Evolutionary conservation across 1,139 yeast species (phyloP).

Genomic region (Suhomyces taliae): DNA sequence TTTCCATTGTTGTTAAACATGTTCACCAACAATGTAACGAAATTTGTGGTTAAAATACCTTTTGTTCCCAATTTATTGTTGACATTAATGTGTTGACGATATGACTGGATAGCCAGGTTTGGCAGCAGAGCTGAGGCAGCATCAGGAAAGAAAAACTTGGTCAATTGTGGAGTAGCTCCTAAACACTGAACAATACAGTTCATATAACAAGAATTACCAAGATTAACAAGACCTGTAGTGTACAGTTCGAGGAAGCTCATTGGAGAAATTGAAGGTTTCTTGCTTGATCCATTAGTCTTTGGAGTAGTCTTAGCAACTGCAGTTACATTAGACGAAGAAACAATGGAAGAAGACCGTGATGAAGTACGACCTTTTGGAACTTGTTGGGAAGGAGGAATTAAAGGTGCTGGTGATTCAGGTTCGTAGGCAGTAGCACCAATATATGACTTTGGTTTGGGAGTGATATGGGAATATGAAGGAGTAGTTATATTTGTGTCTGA

Average conservation of each 20-base stretch:
- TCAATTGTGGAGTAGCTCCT: conserved; percentile 45
- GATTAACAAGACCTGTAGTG: conserved; percentile 66
- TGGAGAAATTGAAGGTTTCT: conserved; percentile 12
- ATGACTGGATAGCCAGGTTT: conserved; percentile 38
- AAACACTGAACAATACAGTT: conserved; percentile 89
- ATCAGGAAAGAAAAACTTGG: conserved; percentile 42
- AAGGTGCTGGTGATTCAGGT: conserved; percentile 3
- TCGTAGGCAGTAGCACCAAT: conserved; percentile 6
- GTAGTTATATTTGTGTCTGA: conserved; percentile 21
- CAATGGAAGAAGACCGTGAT: background rate
- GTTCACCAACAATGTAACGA: conserved; percentile 62
- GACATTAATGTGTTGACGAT: conserved; percentile 70
- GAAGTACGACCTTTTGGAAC: conserved; percentile 10
- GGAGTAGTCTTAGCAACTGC: background rate
- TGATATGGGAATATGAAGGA: background rate
- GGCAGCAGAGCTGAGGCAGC: conserved; percentile 8
- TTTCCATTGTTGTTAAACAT: conserved; percentile 54
- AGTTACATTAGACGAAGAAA: background rate
- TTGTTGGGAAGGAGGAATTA: conserved; percentile 13
- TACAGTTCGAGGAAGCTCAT: conserved; percentile 32
- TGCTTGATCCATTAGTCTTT: background rate
- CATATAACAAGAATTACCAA: conserved; percentile 94
- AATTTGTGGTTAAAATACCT: conserved; percentile 75
- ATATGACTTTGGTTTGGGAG: background rate
- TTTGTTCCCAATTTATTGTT: conserved; percentile 79